Evolutionary conservation across 2,329 filamentous ascomycete genomes (phyloP).

Genomic region (Alternaria sp.): DNA sequence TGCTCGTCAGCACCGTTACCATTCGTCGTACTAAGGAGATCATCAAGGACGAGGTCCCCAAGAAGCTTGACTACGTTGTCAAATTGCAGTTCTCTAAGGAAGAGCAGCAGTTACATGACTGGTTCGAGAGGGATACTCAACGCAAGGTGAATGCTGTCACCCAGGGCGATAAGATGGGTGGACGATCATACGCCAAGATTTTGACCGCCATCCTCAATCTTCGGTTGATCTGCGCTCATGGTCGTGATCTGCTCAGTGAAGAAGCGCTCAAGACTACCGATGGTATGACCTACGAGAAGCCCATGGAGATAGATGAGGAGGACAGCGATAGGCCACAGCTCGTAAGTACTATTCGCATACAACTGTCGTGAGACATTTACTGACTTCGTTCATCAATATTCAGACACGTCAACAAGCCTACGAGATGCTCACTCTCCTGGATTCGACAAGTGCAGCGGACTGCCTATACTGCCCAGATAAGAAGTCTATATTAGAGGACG

Average conservation of each 20-base stretch:
- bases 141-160: conserved; percentile 80
- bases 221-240: conserved; percentile 89
- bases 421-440: conserved; percentile 83
- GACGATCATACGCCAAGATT: conserved; percentile 92
- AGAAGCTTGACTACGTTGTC: conserved; percentile 71
- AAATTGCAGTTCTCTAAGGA: conserved; percentile 76
- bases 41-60: conserved; percentile 70
- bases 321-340: conserved; percentile 67
- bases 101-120: conserved; percentile 80
- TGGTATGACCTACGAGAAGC: conserved; percentile 81
- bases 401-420: conserved; percentile 74
- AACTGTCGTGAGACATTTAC: not conserved
- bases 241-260: conserved; percentile 85
- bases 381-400: not conserved
- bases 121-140: conserved; percentile 82
- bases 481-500: conserved; percentile 52
- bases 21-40: conserved; percentile 88
- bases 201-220: conserved; percentile 89
- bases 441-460: conserved; percentile 76
- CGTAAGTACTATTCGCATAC: not conserved
- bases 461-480: conserved; percentile 73
- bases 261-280: conserved; percentile 82
- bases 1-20: conserved; percentile 94
- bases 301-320: conserved; percentile 88
- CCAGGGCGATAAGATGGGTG: conserved; percentile 70